Evolutionary conservation across 1,284 basidiomycete species (phyloP), one percentile per base, ranked within the genome.

Genomic region (Irpex sp.): DNA sequence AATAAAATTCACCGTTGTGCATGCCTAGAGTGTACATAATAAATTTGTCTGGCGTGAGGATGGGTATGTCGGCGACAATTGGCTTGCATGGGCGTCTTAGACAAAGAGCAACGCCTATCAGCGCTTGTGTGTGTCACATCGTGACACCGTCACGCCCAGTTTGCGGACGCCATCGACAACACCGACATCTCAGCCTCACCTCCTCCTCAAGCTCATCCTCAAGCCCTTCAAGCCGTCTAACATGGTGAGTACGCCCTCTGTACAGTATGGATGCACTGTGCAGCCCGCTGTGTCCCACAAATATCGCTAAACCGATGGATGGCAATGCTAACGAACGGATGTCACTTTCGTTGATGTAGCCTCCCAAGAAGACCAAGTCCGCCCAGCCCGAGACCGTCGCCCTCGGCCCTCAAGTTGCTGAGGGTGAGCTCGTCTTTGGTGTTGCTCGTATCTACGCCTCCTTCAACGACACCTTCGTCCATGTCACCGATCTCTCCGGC

Each of bases 391-490:
- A 92, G 74, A 84, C 91, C 71, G 92, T 95, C 73, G 88, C 90
- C 63, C 93, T 97, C 78, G 96, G 95, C 70, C 96, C 96, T 72
- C 91, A 97, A 77, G 92, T 96, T 73, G 90, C 91, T 68, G 96
- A 97, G 77, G 95, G 96, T 76, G 95, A 97, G 81, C 89, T 93
- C 74, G 94, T 96, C 59, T 97, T 96, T 75, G 96, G 96, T 71
- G 95, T 97, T 69, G 96, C 96, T 8, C 95, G 96, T 85, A 97
- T 97, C 82, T 97, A 92, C 73, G 96, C 95, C 58, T 95, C 92
- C 57, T 99, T 99, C 90, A 99, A 99, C 84, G 97, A 99, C 79
- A 99, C 97, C 70, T 99, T 99, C 81, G 97, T 99, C 71, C 97
- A 99, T 79, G 86, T 99, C 74, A 99, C 97, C 78, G 97, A 99